phyloP scores from a whole-genome alignment of 2,329 filamentous ascomycete species.

The Annulohypoxylon truncatum region DNA sequence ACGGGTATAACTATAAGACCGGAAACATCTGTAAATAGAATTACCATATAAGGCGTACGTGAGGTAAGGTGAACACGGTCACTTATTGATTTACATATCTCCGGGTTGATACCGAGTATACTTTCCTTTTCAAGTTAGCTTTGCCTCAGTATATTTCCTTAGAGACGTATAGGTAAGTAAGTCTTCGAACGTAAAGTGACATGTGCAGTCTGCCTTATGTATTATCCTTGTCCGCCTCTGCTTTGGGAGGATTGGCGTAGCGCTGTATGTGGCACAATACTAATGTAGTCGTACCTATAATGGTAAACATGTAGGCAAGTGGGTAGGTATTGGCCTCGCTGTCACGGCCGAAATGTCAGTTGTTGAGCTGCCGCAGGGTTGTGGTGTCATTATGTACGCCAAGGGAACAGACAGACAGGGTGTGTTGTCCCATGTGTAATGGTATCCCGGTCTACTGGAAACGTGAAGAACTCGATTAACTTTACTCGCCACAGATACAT shows the following conservation, averaged over 20 bases:
- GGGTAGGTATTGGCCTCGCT: not conserved
- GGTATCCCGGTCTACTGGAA: not conserved
- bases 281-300: too few species aligned
- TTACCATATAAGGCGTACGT: not conserved
- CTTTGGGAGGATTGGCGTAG: too few species aligned
- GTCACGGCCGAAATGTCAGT: not conserved
- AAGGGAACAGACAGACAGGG: not conserved
- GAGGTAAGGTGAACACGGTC: not conserved
- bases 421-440: not conserved
- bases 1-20: constrained; percentile 5
- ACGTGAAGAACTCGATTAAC: not conserved
- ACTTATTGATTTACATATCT: not conserved
- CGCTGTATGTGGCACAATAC: not conserved
- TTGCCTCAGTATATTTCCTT: not conserved
- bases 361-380: not conserved
- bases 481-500: not conserved
- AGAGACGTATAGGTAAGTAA: not conserved
- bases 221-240: too few species aligned
- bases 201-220: not conserved
- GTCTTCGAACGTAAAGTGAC: not conserved
- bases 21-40: constrained; percentile 13
- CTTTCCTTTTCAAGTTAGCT: not conserved
- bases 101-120: not conserved
- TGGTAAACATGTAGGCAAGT: not conserved
- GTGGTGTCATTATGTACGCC: not conserved